Base-by-base conservation (phyloP, 352 stramenopile genomes). In the Peronospora belbahrii region DNA sequence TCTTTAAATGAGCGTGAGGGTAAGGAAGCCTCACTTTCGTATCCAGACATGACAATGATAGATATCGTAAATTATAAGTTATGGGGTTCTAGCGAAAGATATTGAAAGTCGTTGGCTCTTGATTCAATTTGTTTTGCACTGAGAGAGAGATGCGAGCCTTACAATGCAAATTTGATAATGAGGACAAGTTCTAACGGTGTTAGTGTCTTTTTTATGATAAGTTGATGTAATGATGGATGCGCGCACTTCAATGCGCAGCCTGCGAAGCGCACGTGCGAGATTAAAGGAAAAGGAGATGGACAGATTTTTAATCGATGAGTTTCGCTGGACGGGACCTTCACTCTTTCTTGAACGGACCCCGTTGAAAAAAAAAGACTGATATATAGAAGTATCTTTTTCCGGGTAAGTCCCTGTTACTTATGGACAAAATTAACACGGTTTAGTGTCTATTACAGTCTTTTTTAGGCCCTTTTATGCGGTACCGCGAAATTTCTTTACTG, bases 41-140 rank as follows among this genome's bases (percentile, higher is more conserved):
- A 72, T 35, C 58, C 55, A 19, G 54, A 61, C 62, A 72, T 72
- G 15, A 27, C 14, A 10, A n/a, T n/a, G n/a, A n/a, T n/a, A n/a
- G n/a, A n/a, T 9, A 18, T 6, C 10, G 32, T 9, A 14, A 37
- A 7, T 11, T 20, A 20, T 37, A n/a, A n/a, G n/a, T n/a, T n/a
- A n/a, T n/a, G n/a, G n/a, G n/a, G n/a, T n/a, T n/a, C n/a, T n/a
- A n/a, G n/a, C n/a, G n/a, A n/a, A n/a, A n/a, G n/a, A n/a, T n/a
- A n/a, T n/a, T n/a, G n/a, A n/a, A n/a, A n/a, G n/a, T n/a, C n/a
- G n/a, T n/a, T n/a, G n/a, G n/a, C n/a, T n/a, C n/a, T n/a, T n/a
- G n/a, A n/a, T n/a, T n/a, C n/a, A n/a, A n/a, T n/a, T n/a, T n/a
- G n/a, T n/a, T n/a, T n/a, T n/a, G n/a, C n/a, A n/a, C n/a, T n/a